Conservation (phyloP, 495 filamentous ascomycete species). For the Sporormia fimetaria region DNA sequence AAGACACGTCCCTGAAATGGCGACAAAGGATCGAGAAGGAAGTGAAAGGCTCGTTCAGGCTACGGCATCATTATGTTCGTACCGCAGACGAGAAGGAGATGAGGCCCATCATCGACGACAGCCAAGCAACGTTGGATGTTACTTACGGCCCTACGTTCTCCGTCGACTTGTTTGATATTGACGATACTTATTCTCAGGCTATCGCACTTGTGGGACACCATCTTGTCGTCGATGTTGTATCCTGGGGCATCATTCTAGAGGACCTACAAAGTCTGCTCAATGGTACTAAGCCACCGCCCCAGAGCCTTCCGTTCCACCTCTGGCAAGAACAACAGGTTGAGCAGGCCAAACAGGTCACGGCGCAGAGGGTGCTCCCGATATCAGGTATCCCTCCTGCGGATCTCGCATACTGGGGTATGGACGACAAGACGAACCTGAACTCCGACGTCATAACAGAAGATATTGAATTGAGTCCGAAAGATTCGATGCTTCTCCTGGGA, state of each 20-base stretch:
- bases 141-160: slow-evolving; percentile 20
- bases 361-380: slow-evolving; percentile 7
- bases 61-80: slow-evolving; percentile 6
- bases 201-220: slow-evolving; percentile 22
- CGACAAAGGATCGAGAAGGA: slow-evolving; percentile 17
- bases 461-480: slow-evolving; percentile 17
- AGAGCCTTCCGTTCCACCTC: slow-evolving; percentile 21
- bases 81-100: background rate
- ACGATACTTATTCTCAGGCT: slow-evolving; percentile 7
- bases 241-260: slow-evolving; percentile 23
- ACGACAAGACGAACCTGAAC: slow-evolving; percentile 13
- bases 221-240: slow-evolving; percentile 26
- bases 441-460: slow-evolving; percentile 18
- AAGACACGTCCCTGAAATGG: slow-evolving; percentile 13
- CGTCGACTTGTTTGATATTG: slow-evolving; percentile 21
- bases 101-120: slow-evolving; percentile 17
- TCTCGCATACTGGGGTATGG: slow-evolving; percentile 25
- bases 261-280: slow-evolving; percentile 23
- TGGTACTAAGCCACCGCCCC: slow-evolving; percentile 9
- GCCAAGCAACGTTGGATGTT: slow-evolving; percentile 18
- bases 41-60: slow-evolving; percentile 11
- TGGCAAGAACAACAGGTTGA: slow-evolving; percentile 20
- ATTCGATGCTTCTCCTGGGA: slow-evolving; percentile 15
- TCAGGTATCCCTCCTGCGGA: slow-evolving; percentile 9
- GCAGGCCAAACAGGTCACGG: slow-evolving; percentile 9